Evolutionary conservation across 2,329 filamentous ascomycete genomes (phyloP), one percentile per base, ranked within the genome.

Genomic region (Metarhizium humberi): DNA sequence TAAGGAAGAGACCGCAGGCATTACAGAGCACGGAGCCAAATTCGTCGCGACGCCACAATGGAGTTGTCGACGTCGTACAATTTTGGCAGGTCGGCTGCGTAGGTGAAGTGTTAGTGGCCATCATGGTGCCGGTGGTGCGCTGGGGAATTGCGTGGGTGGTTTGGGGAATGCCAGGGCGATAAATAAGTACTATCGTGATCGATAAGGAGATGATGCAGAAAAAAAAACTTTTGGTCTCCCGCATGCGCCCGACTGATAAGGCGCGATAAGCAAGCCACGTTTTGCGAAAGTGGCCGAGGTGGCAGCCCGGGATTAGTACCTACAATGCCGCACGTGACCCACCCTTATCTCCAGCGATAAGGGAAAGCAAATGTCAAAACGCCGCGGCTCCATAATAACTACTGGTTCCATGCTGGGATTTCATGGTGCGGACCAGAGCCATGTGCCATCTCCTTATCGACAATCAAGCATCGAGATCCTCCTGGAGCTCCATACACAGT

Each of bases 21-120:
- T 99, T 99, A 84, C 94, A 99, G 53, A 99, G 87, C 42, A 99
- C 92, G 1, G 91, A 88, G 62, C 94, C 94, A 66, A 87, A 84
- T 76, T 99, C 94, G 79, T 99, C 94, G 76, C 94, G 87, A 65
- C 94, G 89, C 94, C 94, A 99, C 69, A 99, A 77, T 46, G 94
- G 94, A 49, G 94, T 99, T 53, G 92, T 97, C 46, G 90, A 95
- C 48, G 94, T 99, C 61, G 84, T 84, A 75, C 94, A 99, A 72
- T 99, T 99, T 71, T 95, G 90, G 73, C 94, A 99, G 62, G 92
- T 89, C 61, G 92, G 92, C 91, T 97, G 87, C 76, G 84, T 79
- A n/a, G 56, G 30, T 55, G 77, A 75, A 76, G 83, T 78, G 72
- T 82, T 76, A 71, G 79, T 78, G 60, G 78, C 76, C 77, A 80